These are phyloP conservation scores for Sporothrix globosa DNA, from an alignment of 2,329 filamentous ascomycete genomes.

Conservation along the genomic window DNA sequence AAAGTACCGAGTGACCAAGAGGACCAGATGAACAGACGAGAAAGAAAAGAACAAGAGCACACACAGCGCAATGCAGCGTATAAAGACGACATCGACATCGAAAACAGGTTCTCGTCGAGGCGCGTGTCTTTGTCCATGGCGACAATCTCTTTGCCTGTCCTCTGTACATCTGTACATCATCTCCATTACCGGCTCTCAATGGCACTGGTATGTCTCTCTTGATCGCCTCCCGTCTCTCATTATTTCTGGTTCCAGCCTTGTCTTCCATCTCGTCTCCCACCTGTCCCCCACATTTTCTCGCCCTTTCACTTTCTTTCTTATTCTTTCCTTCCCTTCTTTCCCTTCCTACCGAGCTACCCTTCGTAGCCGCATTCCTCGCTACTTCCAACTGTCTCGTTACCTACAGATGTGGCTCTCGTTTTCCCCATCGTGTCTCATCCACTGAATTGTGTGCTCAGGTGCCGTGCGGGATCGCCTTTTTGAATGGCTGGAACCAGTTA, in stretches of 20 bases:
- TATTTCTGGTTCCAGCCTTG: background rate
- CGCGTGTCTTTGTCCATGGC: slow-evolving; percentile 11
- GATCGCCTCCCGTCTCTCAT: slow-evolving; percentile 15
- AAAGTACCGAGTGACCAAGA: no score
- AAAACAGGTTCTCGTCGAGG: slow-evolving; percentile 3
- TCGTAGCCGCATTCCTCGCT: slow-evolving; percentile 7
- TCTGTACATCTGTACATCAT: background rate
- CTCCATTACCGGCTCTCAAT: slow-evolving; percentile 7
- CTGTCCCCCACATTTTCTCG: no score
- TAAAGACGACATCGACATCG: background rate
- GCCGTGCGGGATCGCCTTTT: background rate
- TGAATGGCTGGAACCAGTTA: slow-evolving; percentile 8
- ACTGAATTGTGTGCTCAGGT: background rate
- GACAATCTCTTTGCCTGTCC: background rate
- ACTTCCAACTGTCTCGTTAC: slow-evolving; percentile 1
- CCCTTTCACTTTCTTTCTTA: background rate
- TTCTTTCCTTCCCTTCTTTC: background rate
- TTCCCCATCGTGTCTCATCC: background rate
- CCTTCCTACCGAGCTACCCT: background rate
- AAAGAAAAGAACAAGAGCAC: no score
- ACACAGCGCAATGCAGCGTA: no score
- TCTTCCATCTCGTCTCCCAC: no score
- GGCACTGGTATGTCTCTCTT: background rate
- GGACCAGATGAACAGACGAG: no score
- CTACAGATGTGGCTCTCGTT: background rate